phyloP scores from a whole-genome alignment of 1,139 yeast species.

The Zygosaccharomyces pseudobailii region DNA sequence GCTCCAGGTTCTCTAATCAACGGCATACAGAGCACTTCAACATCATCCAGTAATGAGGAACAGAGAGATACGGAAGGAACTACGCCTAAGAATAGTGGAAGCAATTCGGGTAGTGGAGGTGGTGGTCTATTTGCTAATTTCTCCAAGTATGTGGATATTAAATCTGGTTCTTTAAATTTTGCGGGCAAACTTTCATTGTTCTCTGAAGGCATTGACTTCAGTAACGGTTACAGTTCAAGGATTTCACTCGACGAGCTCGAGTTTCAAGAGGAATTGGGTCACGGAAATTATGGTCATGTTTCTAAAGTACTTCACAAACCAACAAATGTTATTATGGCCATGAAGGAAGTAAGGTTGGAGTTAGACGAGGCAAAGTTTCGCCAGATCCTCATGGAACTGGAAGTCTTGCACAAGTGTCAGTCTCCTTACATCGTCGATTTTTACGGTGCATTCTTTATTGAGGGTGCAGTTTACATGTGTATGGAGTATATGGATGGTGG shows the following conservation, averaged over 20 bases:
- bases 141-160: constrained; percentile 82
- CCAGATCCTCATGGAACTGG: constrained; percentile 93
- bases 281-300: constrained; percentile 95
- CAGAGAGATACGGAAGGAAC: constrained; percentile 30
- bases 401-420: constrained; percentile 83
- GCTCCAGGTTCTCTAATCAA: constrained; percentile 33
- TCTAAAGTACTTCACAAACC: constrained; percentile 90
- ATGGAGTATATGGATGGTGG: constrained; percentile 99
- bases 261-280: constrained; percentile 78
- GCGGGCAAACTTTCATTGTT: constrained; percentile 91
- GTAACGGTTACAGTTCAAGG: constrained; percentile 80
- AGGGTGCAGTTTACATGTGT: constrained; percentile 97
- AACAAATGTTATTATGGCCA: constrained; percentile 90
- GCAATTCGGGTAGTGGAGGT: constrained; percentile 26
- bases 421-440: constrained; percentile 91
- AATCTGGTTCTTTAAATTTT: constrained; percentile 85
- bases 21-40: constrained; percentile 32
- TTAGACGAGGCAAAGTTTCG: constrained; percentile 87
- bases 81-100: constrained; percentile 16
- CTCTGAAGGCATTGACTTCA: constrained; percentile 86
- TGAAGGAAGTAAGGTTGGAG: constrained; percentile 92
- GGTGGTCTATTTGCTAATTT: constrained; percentile 64
- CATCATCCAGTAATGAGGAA: constrained; percentile 28
- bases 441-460: constrained; percentile 94
- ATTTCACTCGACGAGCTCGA: constrained; percentile 86